Evolutionary conservation across 78 protist genomes (phyloP).

Genomic region (Abeoforma whisleri): DNA sequence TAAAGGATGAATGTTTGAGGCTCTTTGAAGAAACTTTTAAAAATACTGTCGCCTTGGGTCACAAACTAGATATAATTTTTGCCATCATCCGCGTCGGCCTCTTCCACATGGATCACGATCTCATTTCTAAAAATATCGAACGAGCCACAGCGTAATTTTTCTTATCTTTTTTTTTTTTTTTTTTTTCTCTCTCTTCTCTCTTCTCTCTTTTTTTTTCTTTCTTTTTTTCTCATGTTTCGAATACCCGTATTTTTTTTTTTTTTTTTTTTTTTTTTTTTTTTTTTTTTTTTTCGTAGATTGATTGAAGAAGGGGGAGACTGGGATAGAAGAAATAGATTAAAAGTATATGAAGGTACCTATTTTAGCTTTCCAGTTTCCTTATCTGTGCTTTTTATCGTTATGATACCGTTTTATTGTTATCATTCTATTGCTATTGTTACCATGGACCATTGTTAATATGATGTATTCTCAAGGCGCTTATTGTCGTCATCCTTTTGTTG

Average conservation of each 20-base stretch:
- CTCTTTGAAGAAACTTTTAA: conserved; percentile 50
- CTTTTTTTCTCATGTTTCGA: background rate
- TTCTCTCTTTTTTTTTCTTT: background rate
- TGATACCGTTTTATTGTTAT: too few relatives aligned
- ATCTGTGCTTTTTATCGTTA: too few relatives aligned
- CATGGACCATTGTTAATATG: too few relatives aligned
- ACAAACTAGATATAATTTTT: conserved; percentile 74
- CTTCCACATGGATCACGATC: conserved; percentile 65
- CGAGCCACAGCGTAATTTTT: conserved; percentile 52
- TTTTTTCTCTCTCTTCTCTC: background rate
- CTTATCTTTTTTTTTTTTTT: background rate
- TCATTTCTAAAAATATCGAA: conserved; percentile 57
- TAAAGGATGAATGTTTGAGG: conserved; percentile 57
- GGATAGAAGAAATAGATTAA: conserved; percentile 92
- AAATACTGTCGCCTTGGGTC: conserved; percentile 86
- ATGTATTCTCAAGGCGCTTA: too few relatives aligned
- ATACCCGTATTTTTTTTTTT: background rate
- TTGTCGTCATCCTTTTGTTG: too few relatives aligned
- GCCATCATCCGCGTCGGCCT: conserved; percentile 65
- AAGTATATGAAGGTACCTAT: too few relatives aligned
- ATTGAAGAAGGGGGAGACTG: conserved; percentile 89
- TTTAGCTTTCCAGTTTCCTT: too few relatives aligned
- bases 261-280: background rate
- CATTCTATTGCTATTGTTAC: too few relatives aligned
- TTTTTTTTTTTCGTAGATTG: background rate